A percentile compares a stretch with the other conserved stretches of the same genome.
Evolutionary conservation across 2,329 filamentous ascomycete genomes (phyloP).

Genomic region (Epichloe glyceriae): DNA sequence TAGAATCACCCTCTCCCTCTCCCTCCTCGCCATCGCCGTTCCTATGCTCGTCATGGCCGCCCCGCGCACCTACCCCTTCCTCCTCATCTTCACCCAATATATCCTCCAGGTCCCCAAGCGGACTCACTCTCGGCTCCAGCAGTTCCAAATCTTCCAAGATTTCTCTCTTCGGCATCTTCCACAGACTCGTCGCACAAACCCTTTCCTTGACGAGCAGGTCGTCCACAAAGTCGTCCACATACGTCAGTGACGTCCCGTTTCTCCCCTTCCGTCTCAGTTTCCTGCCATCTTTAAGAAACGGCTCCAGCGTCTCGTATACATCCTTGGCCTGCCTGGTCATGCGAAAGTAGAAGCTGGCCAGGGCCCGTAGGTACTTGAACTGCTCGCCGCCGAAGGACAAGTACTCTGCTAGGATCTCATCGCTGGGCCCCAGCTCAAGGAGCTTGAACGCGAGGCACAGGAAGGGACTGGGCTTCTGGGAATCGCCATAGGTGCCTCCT

Average conservation of each 20-base stretch:
- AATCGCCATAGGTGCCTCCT: conserved; percentile 74
- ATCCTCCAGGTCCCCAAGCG: conserved; percentile 67
- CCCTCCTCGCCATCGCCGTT: conserved; percentile 15
- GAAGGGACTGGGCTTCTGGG: conserved; percentile 83
- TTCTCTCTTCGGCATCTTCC: conserved; percentile 76
- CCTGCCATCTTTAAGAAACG: conserved; percentile 65
- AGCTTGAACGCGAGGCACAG: conserved; percentile 92
- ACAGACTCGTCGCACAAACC: conserved; percentile 81
- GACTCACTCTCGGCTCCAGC: conserved; percentile 73
- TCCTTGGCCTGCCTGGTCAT: conserved; percentile 73
- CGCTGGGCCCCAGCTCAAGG: conserved; percentile 70
- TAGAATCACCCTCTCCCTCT: conserved; percentile 18
- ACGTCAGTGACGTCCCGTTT: conserved; percentile 62
- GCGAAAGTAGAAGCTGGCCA: conserved; percentile 88
- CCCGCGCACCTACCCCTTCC: conserved; percentile 18
- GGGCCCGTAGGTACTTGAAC: conserved; percentile 77
- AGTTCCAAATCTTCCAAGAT: conserved; percentile 80
- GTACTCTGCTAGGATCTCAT: conserved; percentile 70
- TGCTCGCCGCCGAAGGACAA: conserved; percentile 60
- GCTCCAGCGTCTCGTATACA: conserved; percentile 70
- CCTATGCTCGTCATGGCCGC: conserved; percentile 9
- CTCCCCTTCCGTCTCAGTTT: conserved; percentile 71
- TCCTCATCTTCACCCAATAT: conserved; percentile 49
- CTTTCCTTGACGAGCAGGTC: conserved; percentile 79
- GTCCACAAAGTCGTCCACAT: conserved; percentile 87